Evolutionary conservation across 2,329 filamentous ascomycete species (phyloP).

Genomic region (Xylariaceae sp.): DNA sequence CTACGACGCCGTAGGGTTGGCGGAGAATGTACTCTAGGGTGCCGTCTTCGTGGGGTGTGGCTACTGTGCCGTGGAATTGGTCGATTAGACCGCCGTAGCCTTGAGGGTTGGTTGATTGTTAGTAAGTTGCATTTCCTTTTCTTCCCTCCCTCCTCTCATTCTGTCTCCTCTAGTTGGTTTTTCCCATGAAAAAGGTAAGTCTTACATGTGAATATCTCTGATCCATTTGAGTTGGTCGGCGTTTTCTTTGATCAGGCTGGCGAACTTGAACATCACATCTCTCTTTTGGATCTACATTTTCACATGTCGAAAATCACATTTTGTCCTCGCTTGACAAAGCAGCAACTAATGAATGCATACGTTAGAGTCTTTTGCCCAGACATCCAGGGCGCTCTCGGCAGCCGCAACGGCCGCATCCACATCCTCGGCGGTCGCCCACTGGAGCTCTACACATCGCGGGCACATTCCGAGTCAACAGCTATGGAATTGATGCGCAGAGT

Average conservation of each 20-base stretch:
- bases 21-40: slow-evolving; percentile 19
- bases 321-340: too few species aligned
- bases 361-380: slow-evolving; percentile 23
- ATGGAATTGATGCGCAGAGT: neutral
- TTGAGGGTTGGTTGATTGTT: neutral
- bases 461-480: neutral
- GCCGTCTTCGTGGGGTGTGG: slow-evolving; percentile 14
- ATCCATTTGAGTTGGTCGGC: slow-evolving; percentile 10
- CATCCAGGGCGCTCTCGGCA: slow-evolving; percentile 20
- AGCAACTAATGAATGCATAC: slow-evolving; percentile 17
- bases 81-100: slow-evolving; percentile 16
- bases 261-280: slow-evolving; percentile 16
- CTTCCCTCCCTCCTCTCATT: too few species aligned
- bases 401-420: slow-evolving; percentile 24
- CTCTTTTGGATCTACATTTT: slow-evolving; percentile 10
- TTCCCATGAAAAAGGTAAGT: too few species aligned
- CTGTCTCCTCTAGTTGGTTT: too few species aligned
- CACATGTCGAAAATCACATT: too few species aligned
- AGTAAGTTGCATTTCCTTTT: neutral
- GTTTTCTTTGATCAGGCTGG: slow-evolving; percentile 11
- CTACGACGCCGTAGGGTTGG: slow-evolving; percentile 77
- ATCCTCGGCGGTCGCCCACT: slow-evolving; percentile 22
- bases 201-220: slow-evolving; percentile 14
- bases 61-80: slow-evolving; percentile 13
- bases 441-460: slow-evolving; percentile 8